These are phyloP conservation scores for Fusarium albidum DNA, from an alignment of 2,329 filamentous ascomycete genomes.

Conservation along the genomic window DNA sequence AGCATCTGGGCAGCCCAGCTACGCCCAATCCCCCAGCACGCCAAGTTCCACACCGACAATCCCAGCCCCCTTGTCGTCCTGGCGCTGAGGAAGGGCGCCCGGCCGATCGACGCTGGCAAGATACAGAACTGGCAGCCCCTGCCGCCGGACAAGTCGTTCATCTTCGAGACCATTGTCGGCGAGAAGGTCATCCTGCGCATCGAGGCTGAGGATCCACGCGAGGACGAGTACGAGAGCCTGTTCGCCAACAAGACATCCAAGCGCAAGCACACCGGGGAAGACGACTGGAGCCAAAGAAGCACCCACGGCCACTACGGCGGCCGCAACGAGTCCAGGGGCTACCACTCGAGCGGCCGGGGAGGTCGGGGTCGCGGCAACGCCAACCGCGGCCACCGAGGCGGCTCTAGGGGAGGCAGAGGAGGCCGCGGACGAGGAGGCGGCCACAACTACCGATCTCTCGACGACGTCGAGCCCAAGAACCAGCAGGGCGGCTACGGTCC, in stretches of 20 bases:
- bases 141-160: constrained; percentile 72
- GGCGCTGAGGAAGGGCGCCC: constrained; percentile 77
- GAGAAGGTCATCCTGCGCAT: constrained; percentile 87
- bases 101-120: constrained; percentile 79
- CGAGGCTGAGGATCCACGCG: constrained; percentile 71
- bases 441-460: constrained; percentile 70
- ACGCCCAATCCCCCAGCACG: constrained; percentile 72
- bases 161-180: constrained; percentile 83
- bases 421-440: constrained; percentile 59
- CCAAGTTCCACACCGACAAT: constrained; percentile 81
- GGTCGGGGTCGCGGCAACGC: constrained; percentile 49
- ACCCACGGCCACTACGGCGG: constrained; percentile 46
- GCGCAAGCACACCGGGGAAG: constrained; percentile 64
- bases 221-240: constrained; percentile 70
- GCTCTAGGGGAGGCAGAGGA: constrained; percentile 50
- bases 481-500: constrained; percentile 53
- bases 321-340: constrained; percentile 52
- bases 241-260: constrained; percentile 68
- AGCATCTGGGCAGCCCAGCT: constrained; percentile 88
- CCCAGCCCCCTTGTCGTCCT: constrained; percentile 81
- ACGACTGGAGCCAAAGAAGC: constrained; percentile 48
- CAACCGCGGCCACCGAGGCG: constrained; percentile 48
- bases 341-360: constrained; percentile 53
- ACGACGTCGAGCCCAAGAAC: constrained; percentile 66
- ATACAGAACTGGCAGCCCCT: constrained; percentile 88